A percentile compares a stretch with the other conserved stretches of the same genome.
These are phyloP conservation scores for Shiraia sp. DNA, from an alignment of 2,329 filamentous ascomycete genomes.

Conservation along the genomic window DNA sequence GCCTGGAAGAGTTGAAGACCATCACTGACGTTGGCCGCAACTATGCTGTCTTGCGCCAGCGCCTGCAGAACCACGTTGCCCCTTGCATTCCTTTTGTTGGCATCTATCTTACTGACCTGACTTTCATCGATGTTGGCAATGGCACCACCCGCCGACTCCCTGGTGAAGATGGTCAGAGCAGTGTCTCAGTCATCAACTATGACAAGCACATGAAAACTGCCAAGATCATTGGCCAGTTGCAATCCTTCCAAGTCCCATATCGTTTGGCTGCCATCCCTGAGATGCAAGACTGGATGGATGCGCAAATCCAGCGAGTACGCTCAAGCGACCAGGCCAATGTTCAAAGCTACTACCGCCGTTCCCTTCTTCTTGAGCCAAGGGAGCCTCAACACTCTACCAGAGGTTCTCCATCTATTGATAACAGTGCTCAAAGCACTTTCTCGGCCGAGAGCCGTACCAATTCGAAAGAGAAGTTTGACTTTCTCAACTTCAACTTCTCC, in stretches of 20 bases:
- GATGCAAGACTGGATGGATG: constrained; percentile 89
- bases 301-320: constrained; percentile 77
- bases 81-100: constrained; percentile 95
- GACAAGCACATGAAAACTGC: constrained; percentile 95
- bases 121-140: constrained; percentile 94
- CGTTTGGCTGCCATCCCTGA: constrained; percentile 80
- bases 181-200: constrained; percentile 88
- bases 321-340: constrained; percentile 64
- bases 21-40: constrained; percentile 90
- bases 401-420: constrained; percentile 32
- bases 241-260: constrained; percentile 95
- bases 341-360: constrained; percentile 77
- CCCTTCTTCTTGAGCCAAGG: constrained; percentile 78
- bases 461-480: constrained; percentile 44
- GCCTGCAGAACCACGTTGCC: constrained; percentile 82
- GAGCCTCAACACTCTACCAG: constrained; percentile 48
- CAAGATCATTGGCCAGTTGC: constrained; percentile 92
- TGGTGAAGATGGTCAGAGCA: constrained; percentile 59
- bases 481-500: constrained; percentile 44
- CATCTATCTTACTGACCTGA: constrained; percentile 94
- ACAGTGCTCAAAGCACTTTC: constrained; percentile 26
- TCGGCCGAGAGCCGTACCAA: constrained; percentile 33
- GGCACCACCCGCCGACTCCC: constrained; percentile 79
- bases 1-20: constrained; percentile 76
- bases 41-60: constrained; percentile 81